Base-by-base conservation (phyloP, 345 rosid species). In the Lepidium didymum region DNA sequence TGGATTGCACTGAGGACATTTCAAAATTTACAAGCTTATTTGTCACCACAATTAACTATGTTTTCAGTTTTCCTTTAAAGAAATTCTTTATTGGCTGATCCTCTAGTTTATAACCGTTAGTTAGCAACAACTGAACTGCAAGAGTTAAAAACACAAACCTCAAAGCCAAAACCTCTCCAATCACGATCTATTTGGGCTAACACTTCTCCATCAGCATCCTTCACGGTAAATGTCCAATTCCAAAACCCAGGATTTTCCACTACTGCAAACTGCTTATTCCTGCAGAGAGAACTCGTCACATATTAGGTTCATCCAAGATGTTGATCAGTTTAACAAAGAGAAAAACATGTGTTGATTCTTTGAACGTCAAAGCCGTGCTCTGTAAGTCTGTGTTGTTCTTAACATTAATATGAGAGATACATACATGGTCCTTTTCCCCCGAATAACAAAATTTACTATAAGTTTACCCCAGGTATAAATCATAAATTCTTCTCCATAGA, bases 131-230 rank as follows among this genome's bases (percentile, higher is more conserved):
- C 15, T 18, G 42, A 43, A 54, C 14, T 18, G 31, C 31, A 53
- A 4, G 42, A 5, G 58, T 10, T 27, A 37, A 9, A 45, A 52
- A 19, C 6, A 62, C 31, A 35, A 71, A 90, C 98, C 98, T 94
- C 96, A 63, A 91, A 94, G 70, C 97, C 96, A 60, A 94, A 88
- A 56, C 99, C 99, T 59, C 99, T 87, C 99, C 97, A 91, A 45
- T 94, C 89, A 76, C 96, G 97, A 78, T 90, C 92, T 67, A 94
- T 84, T 72, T 91, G 76, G 49, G 95, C 97, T 63, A 94, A 67
- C 37, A 87, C 90, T 70, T 87, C 75, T 16, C 92, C 95, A 64
- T 87, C 77, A 64, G 81, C 83, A 81, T 76, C 99, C 82, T 87
- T 89, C 79, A 94, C 79, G 55, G 96, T 89, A 62, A 94, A 94